Evolutionary conservation across 495 filamentous ascomycete genomes (phyloP).

Genomic region (Endocarpon pusillum): DNA sequence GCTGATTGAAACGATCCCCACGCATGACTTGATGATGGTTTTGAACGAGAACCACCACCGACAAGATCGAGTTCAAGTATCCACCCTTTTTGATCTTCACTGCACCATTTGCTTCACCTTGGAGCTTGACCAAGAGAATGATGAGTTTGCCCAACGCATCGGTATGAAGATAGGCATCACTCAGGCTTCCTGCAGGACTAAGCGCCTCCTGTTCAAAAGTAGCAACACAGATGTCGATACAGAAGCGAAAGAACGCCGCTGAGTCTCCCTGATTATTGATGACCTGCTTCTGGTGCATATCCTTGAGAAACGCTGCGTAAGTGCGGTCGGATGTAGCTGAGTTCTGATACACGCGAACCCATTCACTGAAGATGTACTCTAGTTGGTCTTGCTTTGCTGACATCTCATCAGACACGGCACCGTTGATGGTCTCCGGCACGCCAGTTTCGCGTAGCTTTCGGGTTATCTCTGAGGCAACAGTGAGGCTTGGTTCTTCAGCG

Average conservation of each 20-base stretch:
- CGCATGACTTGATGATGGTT: slow-evolving; percentile 72
- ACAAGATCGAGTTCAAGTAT: slow-evolving; percentile 59
- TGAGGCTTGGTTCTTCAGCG: slow-evolving; percentile 46
- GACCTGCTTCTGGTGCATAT: slow-evolving; percentile 55
- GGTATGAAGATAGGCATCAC: slow-evolving; percentile 55
- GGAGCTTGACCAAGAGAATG: slow-evolving; percentile 52
- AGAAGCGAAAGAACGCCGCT: slow-evolving; percentile 59
- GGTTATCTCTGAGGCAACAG: slow-evolving; percentile 48
- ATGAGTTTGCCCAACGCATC: slow-evolving; percentile 84
- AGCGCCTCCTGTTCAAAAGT: slow-evolving; percentile 51
- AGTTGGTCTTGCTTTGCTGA: slow-evolving; percentile 55
- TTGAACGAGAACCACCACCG: slow-evolving; percentile 60
- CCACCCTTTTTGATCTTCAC: slow-evolving; percentile 40
- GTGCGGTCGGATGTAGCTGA: slow-evolving; percentile 52
- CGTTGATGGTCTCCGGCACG: slow-evolving; percentile 32
- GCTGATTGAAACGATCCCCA: slow-evolving; percentile 68
- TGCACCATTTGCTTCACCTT: slow-evolving; percentile 40
- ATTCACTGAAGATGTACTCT: slow-evolving; percentile 89
- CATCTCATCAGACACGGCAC: slow-evolving; percentile 31
- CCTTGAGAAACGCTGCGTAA: slow-evolving; percentile 61
- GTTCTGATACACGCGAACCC: slow-evolving; percentile 69
- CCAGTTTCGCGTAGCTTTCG: slow-evolving; percentile 50
- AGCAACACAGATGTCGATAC: slow-evolving; percentile 61
- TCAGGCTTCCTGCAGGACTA: slow-evolving; percentile 40
- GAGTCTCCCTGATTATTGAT: slow-evolving; percentile 58